Base-by-base conservation (phyloP, 106 monocot species). In the Chionographis japonica region DNA sequence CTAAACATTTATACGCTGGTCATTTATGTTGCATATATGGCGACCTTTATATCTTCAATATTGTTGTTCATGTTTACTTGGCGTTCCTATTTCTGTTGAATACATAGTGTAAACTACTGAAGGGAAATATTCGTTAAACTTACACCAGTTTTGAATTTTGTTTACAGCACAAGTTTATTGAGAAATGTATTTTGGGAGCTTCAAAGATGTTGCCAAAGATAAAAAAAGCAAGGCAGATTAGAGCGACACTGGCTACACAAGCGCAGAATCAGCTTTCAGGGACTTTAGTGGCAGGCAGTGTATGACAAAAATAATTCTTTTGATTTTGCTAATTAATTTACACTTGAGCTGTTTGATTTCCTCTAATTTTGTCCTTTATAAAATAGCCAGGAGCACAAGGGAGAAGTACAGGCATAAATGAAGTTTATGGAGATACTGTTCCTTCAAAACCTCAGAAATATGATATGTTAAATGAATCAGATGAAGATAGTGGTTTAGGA, bases 81-180 rank as follows among this genome's bases (percentile, higher is more conserved):
- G 27, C 27, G 0, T 27, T 27, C 27, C 27, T 27, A 27, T 27
- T 27, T 27, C 1, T 27, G 27, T 27, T 27, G 27, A 1, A 27
- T 27, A 27, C 27, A 27, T 27, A 0, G 27, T 27, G 1, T 27
- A 27, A 27, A 27, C 27, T 27, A 27, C 27, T 27, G 27, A 27
- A 27, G 27, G 27, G 27, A 27, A 27, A 27, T 27, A 27, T 27
- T 27, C 0, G 27, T 27, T 27, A 27, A 27, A 27, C 27, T 27
- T 27, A 27, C 27, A 27, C 27, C 27, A 27, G 27, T 27, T 27
- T 27, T 27, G 5, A 46, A 46, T 46, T 46, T 46, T 46, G 46
- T 46, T 46, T 46, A 46, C 87, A 98, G 98, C 98, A 98, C 70
- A 98, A 93, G 68, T 92, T 98, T 74, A 85, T 93, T 71, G 98